These are phyloP conservation scores for Myxozyma melibiosi DNA, from an alignment of 805 yeast species.

Conservation along the genomic window DNA sequence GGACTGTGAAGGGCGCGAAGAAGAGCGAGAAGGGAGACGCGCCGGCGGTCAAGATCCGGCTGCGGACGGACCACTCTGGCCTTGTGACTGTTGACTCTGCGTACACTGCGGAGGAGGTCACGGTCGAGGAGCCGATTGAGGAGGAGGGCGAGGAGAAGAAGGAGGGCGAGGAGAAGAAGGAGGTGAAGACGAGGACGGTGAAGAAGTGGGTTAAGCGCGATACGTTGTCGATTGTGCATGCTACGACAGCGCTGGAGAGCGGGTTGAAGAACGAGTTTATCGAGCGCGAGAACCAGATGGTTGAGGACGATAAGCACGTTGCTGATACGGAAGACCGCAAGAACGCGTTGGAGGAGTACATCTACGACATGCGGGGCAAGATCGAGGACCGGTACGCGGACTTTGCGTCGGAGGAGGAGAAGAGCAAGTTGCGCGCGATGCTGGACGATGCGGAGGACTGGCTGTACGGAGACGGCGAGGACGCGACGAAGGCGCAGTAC, in stretches of 20 bases:
- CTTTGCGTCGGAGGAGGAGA: conserved; percentile 91
- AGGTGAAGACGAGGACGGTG: conserved; percentile 82
- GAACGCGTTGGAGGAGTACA: conserved; percentile 98
- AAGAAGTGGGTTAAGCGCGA: conserved; percentile 93
- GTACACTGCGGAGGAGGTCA: conserved; percentile 88
- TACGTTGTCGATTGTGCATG: conserved; percentile 63
- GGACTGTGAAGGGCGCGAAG: conserved; percentile 85
- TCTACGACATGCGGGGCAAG: conserved; percentile 95
- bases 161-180: conserved; percentile 49
- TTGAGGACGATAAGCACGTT: conserved; percentile 90
- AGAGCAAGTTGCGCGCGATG: conserved; percentile 70
- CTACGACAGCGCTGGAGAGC: conserved; percentile 59
- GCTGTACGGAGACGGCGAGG: conserved; percentile 97
- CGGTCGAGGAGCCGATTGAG: conserved; percentile 86
- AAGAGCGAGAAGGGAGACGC: conserved; percentile 70
- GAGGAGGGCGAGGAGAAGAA: conserved; percentile 44
- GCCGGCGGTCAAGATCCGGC: conserved; percentile 86
- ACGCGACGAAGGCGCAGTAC: conserved; percentile 93
- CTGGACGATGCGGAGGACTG: conserved; percentile 92
- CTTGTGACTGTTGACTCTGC: conserved; percentile 92
- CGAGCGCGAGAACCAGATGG: conserved; percentile 83
- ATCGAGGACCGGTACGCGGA: conserved; percentile 86
- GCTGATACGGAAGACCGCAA: conserved; percentile 98
- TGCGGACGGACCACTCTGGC: conserved; percentile 97
- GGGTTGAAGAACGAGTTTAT: conserved; percentile 62